Conservation (phyloP, 441 rosid genomes). For the Erysimum cheiri region DNA sequence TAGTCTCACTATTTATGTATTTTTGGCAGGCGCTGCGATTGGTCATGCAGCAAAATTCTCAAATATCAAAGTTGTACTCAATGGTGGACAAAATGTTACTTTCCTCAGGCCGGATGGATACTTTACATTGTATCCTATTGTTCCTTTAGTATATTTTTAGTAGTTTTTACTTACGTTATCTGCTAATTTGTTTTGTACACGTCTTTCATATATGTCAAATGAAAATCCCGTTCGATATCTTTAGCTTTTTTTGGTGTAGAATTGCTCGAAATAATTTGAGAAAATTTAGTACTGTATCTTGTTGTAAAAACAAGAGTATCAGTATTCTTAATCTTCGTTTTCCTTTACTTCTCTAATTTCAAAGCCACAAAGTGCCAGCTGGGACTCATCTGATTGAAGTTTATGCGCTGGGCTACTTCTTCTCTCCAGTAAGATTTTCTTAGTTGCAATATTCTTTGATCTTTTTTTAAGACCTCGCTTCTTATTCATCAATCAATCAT, state of each 20-base stretch:
- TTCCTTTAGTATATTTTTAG: neutral
- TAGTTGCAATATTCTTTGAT: conserved; percentile 13
- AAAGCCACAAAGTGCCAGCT: conserved; percentile 82
- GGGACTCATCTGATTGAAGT: conserved; percentile 99
- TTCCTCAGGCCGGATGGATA: conserved; percentile 96
- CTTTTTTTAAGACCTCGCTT: conserved; percentile 21
- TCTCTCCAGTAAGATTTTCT: conserved; percentile 78
- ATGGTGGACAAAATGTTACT: conserved; percentile 81
- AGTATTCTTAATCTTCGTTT: conserved; percentile 17
- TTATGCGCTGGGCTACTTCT: conserved; percentile 83
- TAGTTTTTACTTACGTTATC: neutral
- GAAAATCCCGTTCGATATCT: neutral
- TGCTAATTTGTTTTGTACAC: conserved; percentile 4
- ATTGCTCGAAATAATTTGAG: neutral
- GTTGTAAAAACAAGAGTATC: conserved; percentile 7
- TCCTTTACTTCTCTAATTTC: conserved; percentile 60
- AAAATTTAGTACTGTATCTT: neutral
- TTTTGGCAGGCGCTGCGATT: conserved; percentile 65
- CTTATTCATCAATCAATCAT: conserved; percentile 19
- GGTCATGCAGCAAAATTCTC: conserved; percentile 71
- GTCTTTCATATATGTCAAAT: neutral
- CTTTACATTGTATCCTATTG: conserved; percentile 85
- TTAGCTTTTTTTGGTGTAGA: conserved; percentile 21
- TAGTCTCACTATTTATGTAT: conserved; percentile 13
- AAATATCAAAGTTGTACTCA: conserved; percentile 78